A percentile compares a stretch with the other conserved stretches of the same genome.
phyloP scores from a whole-genome alignment of 345 rosid species.

The Abelmoschus esculentus region DNA sequence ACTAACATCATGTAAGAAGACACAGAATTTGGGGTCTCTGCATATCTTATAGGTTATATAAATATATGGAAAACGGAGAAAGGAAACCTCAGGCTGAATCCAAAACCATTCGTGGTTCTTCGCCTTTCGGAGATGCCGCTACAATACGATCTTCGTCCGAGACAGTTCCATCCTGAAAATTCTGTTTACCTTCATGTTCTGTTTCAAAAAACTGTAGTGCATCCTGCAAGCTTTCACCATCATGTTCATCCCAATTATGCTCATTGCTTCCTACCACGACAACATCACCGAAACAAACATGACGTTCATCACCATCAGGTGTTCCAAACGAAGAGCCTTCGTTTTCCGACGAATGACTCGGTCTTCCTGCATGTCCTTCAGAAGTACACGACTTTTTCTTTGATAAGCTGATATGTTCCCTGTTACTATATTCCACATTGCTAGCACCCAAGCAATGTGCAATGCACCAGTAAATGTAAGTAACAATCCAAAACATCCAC shows the following conservation, averaged over 20 bases:
- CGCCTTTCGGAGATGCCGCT: background rate
- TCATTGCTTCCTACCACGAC: background rate
- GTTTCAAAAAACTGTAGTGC: too few species aligned
- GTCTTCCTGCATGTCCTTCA: background rate
- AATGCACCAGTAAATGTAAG: background rate
- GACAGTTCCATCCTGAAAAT: background rate
- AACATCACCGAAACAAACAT: background rate
- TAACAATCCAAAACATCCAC: conserved; percentile 2
- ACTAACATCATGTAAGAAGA: too few species aligned
- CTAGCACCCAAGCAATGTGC: background rate
- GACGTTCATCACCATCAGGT: background rate
- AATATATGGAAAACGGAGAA: background rate
- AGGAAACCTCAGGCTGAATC: background rate
- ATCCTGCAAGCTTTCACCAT: background rate
- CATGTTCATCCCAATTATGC: background rate
- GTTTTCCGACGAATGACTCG: background rate
- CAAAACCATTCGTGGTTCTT: background rate
- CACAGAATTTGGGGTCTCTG: too few species aligned
- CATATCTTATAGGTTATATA: too few species aligned
- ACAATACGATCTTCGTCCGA: background rate
- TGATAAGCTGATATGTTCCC: background rate
- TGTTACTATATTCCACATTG: background rate
- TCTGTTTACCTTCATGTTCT: background rate
- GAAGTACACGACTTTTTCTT: background rate
- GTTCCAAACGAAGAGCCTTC: background rate